phyloP scores from a whole-genome alignment of 2,329 filamentous ascomycete genomes.

The Fusarium hainanense region DNA sequence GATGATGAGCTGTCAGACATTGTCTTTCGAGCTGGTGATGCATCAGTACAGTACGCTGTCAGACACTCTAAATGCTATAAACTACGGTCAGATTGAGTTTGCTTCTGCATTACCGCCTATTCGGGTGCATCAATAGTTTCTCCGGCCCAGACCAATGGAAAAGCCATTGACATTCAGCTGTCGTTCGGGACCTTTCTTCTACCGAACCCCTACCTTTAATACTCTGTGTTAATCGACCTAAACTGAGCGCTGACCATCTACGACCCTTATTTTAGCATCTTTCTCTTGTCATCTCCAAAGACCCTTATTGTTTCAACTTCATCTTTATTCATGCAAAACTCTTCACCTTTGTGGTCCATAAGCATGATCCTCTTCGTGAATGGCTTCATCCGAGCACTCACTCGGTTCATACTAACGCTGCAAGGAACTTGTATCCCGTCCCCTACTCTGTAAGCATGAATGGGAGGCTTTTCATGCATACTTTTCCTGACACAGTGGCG shows the following conservation, averaged over 20 bases:
- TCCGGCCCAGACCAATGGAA: neutral
- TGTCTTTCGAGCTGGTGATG: neutral
- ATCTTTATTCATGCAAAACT: neutral
- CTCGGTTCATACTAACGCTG: neutral
- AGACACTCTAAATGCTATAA: neutral
- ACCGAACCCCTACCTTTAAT: neutral
- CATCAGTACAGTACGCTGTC: neutral
- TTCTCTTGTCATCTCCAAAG: neutral
- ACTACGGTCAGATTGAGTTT: neutral
- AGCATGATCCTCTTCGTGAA: neutral
- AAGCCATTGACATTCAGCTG: neutral
- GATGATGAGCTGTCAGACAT: neutral
- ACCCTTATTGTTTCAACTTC: neutral
- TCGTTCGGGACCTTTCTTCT: neutral
- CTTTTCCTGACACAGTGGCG: conserved; percentile 27
- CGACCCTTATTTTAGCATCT: neutral
- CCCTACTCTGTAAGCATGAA: neutral
- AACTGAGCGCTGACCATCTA: neutral
- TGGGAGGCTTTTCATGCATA: neutral
- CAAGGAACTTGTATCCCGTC: neutral
- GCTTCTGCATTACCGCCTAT: neutral
- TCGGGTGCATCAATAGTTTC: neutral
- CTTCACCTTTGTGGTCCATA: neutral
- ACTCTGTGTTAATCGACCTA: neutral
- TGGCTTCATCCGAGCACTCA: neutral